phyloP scores from a whole-genome alignment of 148 eudicot species.

The Silene conica region DNA sequence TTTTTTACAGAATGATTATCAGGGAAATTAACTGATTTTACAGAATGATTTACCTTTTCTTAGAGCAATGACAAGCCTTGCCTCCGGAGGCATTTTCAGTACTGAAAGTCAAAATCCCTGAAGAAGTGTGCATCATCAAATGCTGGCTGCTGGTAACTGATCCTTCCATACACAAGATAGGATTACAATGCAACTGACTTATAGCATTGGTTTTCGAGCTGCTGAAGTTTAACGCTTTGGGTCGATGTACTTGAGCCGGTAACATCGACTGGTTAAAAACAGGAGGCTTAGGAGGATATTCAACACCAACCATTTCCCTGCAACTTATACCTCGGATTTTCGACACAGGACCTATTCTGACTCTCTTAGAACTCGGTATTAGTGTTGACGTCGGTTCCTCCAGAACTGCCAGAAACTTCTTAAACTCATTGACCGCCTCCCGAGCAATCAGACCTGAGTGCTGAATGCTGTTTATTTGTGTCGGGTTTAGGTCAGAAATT shows the following conservation, averaged over 20 bases:
- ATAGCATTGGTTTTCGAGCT: slow-evolving; percentile 3
- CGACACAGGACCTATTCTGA: slow-evolving; percentile 26
- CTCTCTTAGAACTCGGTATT: slow-evolving; percentile 11
- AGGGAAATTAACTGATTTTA: background rate
- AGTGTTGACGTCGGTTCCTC: slow-evolving; percentile 2
- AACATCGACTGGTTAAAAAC: background rate
- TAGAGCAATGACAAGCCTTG: slow-evolving; percentile 72
- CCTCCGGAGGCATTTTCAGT: slow-evolving; percentile 23
- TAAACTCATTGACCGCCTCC: slow-evolving; percentile 25
- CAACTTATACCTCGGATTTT: slow-evolving; percentile 20
- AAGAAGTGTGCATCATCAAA: slow-evolving; percentile 26
- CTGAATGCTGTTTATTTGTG: background rate
- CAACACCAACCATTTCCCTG: slow-evolving; percentile 25
- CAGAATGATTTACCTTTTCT: slow-evolving; percentile 39
- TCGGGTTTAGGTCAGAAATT: slow-evolving; percentile 23
- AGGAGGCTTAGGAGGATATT: background rate
- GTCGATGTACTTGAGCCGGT: slow-evolving; percentile 8
- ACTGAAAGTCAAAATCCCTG: slow-evolving; percentile 35
- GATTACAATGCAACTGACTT: slow-evolving; percentile 19
- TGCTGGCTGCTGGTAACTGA: slow-evolving; percentile 24
- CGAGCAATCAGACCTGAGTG: slow-evolving; percentile 23
- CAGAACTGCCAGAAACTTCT: slow-evolving; percentile 19
- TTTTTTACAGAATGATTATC: no score
- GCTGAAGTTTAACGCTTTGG: slow-evolving; percentile 19
- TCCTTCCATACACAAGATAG: slow-evolving; percentile 25